Evolutionary conservation across 768 basidiomycete genomes (phyloP), one percentile per base, ranked within the genome.

Genomic region (Atractiella rhizophila): DNA sequence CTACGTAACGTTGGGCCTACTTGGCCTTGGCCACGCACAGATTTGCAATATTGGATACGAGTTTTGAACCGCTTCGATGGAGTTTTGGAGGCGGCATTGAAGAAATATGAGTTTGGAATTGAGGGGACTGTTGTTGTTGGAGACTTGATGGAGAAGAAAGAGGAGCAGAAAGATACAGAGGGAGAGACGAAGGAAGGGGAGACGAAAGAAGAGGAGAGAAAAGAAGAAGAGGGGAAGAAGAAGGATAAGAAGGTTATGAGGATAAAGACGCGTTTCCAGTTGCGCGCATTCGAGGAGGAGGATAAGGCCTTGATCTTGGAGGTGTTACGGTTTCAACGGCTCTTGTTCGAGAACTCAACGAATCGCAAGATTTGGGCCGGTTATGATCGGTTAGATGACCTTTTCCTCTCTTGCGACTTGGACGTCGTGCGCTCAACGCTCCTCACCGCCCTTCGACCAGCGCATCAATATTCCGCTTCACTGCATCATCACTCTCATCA

Each of bases 1-100:
- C n/a, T n/a, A n/a, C n/a, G n/a, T n/a, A 70, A 76, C 51, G 58
- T 65, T n/a, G n/a, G n/a, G n/a, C n/a, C n/a, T n/a, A 4, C n/a
- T n/a, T 99, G 91, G 91, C 74, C 69, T 57, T 96, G 81, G 76
- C 81, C 85, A 27, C 71, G 91, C 47, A 85, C 85, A 42, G 91
- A 98, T 65, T 68, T 98, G 46, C 83, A 91, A 61, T 73, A 78
- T 42, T 99, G 91, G 91, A 73, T 82, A 58, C 74, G 75, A 56
- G 80, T 86, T 43, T 70, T 99, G 35, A 88, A 99, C 67, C 78
- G 77, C 57, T 85, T 98, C 57, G 91, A 98, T 63, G 64, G 65
- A 44, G 71, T 91, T 48, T 67, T 96, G 50, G 83, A 78, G 54
- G 71, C 71, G 29, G 64, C 74, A 50, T 76, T 91, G 57, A 66